Evolutionary conservation across 2,329 filamentous ascomycete species (phyloP), one percentile per base, ranked within the genome.

Genomic region (Pleomassaria siparia): DNA sequence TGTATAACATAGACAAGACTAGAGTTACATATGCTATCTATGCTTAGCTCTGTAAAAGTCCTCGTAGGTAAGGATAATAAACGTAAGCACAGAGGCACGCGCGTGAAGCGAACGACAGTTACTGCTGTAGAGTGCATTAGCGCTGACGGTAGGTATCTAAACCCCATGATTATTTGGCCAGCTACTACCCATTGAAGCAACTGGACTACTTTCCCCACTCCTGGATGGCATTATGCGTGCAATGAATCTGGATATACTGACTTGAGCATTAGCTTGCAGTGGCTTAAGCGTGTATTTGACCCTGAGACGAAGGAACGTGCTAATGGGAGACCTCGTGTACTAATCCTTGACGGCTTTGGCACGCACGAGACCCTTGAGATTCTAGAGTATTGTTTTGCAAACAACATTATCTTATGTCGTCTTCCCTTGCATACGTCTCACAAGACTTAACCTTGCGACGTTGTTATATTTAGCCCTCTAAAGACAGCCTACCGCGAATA

Each of bases 381-480:
- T 40, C 33, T 56, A 46, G 54, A 58, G 49, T 59, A 55, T 46
- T 66, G 56, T 49, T 64, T 62, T 37, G 46, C 56, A 43, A 62
- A 69, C 41, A 62, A 64, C 30, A 66, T 69, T 41, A 50, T 56
- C 21, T 50, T 67, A 22, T 66, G 53, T 49, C 56, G 55, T 44
- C 49, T 68, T 30, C 57, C 62, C 25, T 54, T 53, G 40, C 54
- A 63, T 44, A 50, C 56, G 4, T 35, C 41, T 15, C 18, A 43
- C 29, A 43, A 43, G 41, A 28, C 24, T 10, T 22, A 43, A 15
- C 26, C 40, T 11, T 42, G 40, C 18, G 40, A 42, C 20, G 15
- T 42, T n/a, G 24, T 25, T 5, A 25, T 18, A n/a, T 42, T 29
- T 42, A 25, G 7, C 20, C 40, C 25, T 11, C 40, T 42, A 16